phyloP scores from a whole-genome alignment of 164 flowering plant species.

The Annona cherimola region DNA sequence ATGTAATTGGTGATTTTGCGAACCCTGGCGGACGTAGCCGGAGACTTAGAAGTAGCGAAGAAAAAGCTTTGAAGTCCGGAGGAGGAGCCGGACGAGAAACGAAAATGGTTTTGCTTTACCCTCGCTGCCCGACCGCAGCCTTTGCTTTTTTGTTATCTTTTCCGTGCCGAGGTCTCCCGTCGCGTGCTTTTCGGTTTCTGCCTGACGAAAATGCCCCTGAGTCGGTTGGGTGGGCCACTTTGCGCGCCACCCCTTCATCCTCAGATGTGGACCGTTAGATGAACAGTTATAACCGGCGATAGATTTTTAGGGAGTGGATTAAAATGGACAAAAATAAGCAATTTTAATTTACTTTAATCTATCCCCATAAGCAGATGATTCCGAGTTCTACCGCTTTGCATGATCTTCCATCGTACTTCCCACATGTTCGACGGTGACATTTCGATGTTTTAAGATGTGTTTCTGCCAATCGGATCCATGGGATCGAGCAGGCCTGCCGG shows the following conservation, averaged over 20 bases:
- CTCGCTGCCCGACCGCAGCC: constrained; percentile 11
- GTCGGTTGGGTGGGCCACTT: no score
- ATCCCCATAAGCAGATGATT: no score
- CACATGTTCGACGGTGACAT: no score
- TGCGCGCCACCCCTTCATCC: neutral
- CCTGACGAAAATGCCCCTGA: constrained; percentile 6
- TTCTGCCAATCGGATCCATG: neutral
- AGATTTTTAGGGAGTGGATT: no score
- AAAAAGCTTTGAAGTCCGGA: constrained; percentile 39
- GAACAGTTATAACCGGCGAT: no score
- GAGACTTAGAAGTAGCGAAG: constrained; percentile 43
- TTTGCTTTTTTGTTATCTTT: constrained; percentile 5
- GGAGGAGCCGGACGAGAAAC: neutral
- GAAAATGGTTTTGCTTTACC: constrained; percentile 7
- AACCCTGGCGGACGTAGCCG: constrained; percentile 38
- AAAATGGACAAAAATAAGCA: no score
- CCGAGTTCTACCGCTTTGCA: no score
- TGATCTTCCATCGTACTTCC: no score
- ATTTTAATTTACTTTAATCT: no score
- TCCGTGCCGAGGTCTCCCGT: neutral
- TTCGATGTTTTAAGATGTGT: neutral
- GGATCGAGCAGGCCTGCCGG: neutral
- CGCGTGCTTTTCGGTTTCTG: neutral
- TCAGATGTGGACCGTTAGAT: no score
- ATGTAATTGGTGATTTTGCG: neutral